A percentile compares a stretch with the other conserved stretches of the same genome.
Evolutionary conservation across 163 green algal genomes (phyloP).

Genomic region (Scenedesmus sp.): DNA sequence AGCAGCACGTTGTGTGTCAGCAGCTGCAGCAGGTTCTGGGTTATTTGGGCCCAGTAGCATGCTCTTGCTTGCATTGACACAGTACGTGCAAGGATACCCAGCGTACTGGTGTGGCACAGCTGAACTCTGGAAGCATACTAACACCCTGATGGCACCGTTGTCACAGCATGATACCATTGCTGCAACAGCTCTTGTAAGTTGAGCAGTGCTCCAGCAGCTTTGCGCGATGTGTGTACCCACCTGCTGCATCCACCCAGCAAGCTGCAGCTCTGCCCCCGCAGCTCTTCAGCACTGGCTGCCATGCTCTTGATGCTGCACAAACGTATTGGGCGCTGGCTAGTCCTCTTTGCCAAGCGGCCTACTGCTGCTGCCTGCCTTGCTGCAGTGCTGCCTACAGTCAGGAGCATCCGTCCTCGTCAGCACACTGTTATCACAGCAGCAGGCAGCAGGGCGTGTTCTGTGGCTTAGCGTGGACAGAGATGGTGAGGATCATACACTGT

Average conservation of each 20-base stretch:
- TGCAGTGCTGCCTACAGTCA: background rate
- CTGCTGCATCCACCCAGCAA: conserved; percentile 41
- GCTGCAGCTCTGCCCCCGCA: conserved; percentile 14
- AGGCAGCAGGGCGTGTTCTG: background rate
- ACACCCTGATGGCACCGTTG: background rate
- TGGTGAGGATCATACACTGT: background rate
- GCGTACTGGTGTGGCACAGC: no score
- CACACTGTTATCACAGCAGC: background rate
- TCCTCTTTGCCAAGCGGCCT: background rate
- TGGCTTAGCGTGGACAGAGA: background rate
- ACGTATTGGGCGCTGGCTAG: background rate
- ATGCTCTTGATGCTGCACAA: background rate
- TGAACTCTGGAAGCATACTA: background rate
- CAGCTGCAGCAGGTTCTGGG: background rate
- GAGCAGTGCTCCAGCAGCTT: background rate
- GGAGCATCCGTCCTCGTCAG: conserved; percentile 6
- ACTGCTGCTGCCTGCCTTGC: background rate
- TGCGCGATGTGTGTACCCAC: background rate
- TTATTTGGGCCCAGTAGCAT: no score
- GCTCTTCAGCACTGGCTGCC: background rate
- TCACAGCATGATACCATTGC: no score
- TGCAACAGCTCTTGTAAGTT: background rate
- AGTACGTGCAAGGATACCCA: no score
- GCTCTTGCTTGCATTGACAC: no score
- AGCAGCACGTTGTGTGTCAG: conserved; percentile 44